phyloP scores from a whole-genome alignment of 2,329 filamentous ascomycete species.

The Epichloe festucae region DNA sequence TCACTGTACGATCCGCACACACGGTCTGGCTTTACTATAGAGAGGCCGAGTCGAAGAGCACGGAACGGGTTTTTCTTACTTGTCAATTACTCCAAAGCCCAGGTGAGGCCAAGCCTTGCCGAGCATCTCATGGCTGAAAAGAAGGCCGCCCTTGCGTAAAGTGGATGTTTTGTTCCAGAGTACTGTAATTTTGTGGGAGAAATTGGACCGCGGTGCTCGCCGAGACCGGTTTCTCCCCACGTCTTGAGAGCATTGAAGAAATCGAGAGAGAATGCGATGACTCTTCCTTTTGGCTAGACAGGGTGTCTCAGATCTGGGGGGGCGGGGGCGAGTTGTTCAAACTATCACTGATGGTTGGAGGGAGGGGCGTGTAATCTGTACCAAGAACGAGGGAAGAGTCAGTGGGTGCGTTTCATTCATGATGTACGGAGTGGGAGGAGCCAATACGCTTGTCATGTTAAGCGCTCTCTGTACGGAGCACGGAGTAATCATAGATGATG shows the following conservation, averaged over 20 bases:
- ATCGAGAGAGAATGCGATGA: not conserved
- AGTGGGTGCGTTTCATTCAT: not conserved
- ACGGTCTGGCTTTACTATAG: no score
- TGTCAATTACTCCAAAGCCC: no score
- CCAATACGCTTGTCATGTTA: not conserved
- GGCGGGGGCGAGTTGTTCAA: no score
- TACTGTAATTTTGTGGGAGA: not conserved
- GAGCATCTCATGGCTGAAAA: not conserved
- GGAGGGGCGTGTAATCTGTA: no score
- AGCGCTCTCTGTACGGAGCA: not conserved
- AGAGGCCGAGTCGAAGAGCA: no score
- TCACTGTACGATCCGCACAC: not conserved
- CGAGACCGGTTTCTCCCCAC: not conserved
- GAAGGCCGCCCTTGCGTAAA: not conserved
- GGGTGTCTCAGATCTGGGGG: not conserved
- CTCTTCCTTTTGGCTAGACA: not conserved
- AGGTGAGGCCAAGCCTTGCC: no score
- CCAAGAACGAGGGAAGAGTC: not conserved
- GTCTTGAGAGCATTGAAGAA: not conserved
- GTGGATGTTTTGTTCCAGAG: slow-evolving; percentile 1
- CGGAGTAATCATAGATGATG: not conserved
- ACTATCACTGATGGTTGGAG: no score
- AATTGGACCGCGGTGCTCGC: not conserved
- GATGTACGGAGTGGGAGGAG: not conserved
- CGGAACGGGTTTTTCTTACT: no score